Base-by-base conservation (phyloP, 2,329 filamentous ascomycete species). In the Sclerotinia glacialis region DNA sequence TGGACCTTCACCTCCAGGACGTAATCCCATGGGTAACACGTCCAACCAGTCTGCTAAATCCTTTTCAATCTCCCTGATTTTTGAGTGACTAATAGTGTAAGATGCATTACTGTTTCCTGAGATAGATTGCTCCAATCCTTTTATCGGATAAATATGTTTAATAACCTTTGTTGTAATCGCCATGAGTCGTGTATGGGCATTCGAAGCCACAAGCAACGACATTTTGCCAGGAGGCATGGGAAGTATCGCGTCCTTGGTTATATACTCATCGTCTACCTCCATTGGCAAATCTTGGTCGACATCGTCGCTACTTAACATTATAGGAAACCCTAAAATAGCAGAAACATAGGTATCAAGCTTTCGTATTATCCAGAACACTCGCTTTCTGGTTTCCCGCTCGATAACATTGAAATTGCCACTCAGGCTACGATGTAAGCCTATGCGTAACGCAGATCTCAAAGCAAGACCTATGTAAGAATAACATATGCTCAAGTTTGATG, bases 381-480 rank as follows among this genome's bases (percentile, higher is more conserved):
- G 82, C 64, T 86, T 82, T 69, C 88, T 82, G 26, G 84, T 82
- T 77, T 90, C 86, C 63, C 85, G 81, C 72, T 90, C 87, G 66
- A 90, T 84, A 2, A 85, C 81, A 60, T 84, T 83, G 64, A 89
- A 83, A 66, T 83, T 83, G 65, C 85, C 83, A 58, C 87, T 81
- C 7, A 94, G 79, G 68, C 90, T 86, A 63, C 91, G 88, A 76
- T 95, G 91, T 34, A 94, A 80, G 9, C 91, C 91, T 78, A 94
- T 88, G 37, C 90, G 86, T 44, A 94, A 78, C n/a, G 89, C 87
- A 8, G 89, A 89, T 61, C 90, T 85, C 59, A 93, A 80, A 2
- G 90, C 91, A 72, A 94, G 89, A 8, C 91, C 91, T 58, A 94
- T 84, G 72, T 92, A 93, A 0, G 90, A 86, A 77, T 94, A 94